Evolutionary conservation across 306 rosid species (phyloP), one percentile per base, ranked within the genome.

Genomic region (Phaseolus lunatus): DNA sequence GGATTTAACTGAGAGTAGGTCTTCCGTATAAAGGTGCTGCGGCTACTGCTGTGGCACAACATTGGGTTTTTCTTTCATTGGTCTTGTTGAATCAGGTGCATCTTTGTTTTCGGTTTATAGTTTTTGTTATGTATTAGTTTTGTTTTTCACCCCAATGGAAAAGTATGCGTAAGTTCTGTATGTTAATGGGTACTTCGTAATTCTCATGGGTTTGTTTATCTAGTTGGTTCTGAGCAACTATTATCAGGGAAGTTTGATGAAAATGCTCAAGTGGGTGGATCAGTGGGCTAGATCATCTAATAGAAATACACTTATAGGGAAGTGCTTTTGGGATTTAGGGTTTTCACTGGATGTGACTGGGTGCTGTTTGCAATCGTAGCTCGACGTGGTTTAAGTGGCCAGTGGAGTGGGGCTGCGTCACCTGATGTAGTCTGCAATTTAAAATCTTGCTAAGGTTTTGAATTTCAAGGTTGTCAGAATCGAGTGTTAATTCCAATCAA

Each of bases 261-360:
- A 78, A 77, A n/a, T 75, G 72, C 39, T 62, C 80, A 31, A 49
- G 26, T 49, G 14, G 23, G 35, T 77, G 75, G 75, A 47, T 77
- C 67, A 66, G 7, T 67, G 43, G 16, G 9, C 9, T 75, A 12
- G 48, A 19, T 39, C 59, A 45, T 33, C 12, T 59, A 13, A 50
- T 11, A 9, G 22, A 7, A 72, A 22, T 35, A 11, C 16, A 7
- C 27, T 10, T 76, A 31, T 14, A 23, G 66, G 27, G 10, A 35
- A 76, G 29, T 52, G 18, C 10, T 67, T 65, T 53, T 6, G 47
- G 53, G 74, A 41, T 52, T 29, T 26, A 27, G 74, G 75, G 81
- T 29, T 66, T 66, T 77, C n/a, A 1, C 22, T 7, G 43, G 14
- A 43, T 56, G 16, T n/a, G 26, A 29, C 7, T 2, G 33, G 23